phyloP scores from a whole-genome alignment of 495 filamentous ascomycete genomes.

The Cryomyces minteri region DNA sequence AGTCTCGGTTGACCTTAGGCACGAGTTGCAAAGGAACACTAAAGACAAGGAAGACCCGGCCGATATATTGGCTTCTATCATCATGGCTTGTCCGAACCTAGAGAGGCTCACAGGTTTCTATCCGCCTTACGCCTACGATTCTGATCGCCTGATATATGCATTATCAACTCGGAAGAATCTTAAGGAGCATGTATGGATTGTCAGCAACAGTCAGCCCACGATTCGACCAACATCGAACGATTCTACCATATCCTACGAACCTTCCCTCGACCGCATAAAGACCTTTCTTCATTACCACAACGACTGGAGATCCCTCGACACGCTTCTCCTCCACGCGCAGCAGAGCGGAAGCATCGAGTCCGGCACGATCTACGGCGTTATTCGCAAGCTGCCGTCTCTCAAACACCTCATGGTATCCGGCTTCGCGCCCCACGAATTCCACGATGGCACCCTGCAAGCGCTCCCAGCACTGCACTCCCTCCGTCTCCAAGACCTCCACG shows the following conservation, averaged over 20 bases:
- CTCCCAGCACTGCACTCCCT: conserved; percentile 58
- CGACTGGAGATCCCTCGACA: conserved; percentile 53
- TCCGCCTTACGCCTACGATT: conserved; percentile 50
- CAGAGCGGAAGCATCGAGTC: conserved; percentile 33
- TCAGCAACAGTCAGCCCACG: conserved; percentile 24
- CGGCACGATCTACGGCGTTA: conserved; percentile 38
- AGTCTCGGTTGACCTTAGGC: conserved; percentile 39
- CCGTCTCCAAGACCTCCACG: conserved; percentile 55
- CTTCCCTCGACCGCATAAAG: conserved; percentile 42
- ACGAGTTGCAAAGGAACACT: conserved; percentile 17
- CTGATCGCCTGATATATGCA: conserved; percentile 58
- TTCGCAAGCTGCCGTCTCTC: conserved; percentile 49
- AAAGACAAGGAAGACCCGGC: conserved; percentile 41
- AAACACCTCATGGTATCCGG: conserved; percentile 57
- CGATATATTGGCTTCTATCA: conserved; percentile 55
- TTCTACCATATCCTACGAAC: conserved; percentile 25
- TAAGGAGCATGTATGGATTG: conserved; percentile 65
- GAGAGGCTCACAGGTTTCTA: conserved; percentile 56
- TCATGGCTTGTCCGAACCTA: conserved; percentile 77
- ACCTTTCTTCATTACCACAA: conserved; percentile 52
- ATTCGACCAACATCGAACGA: conserved; percentile 18
- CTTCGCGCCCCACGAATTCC: conserved; percentile 54
- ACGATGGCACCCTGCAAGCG: conserved; percentile 45
- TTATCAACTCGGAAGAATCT: conserved; percentile 56
- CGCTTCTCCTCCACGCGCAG: conserved; percentile 51